phyloP scores from a whole-genome alignment of 1,139 yeast genomes.

The Wickerhamiella pararugosa region DNA sequence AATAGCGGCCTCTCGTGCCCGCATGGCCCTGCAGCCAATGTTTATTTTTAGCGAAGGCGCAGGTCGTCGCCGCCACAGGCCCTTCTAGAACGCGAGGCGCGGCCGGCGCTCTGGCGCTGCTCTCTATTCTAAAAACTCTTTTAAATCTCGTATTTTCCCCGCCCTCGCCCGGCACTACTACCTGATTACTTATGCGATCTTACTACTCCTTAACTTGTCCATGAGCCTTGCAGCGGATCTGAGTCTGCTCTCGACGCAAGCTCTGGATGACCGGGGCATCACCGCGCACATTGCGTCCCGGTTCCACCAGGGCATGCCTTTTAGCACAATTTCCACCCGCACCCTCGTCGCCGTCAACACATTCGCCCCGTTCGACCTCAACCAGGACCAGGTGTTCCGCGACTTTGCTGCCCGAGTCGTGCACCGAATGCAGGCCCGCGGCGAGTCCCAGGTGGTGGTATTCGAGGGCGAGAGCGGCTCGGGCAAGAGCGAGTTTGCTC shows the following conservation, averaged over 20 bases:
- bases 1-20: no score
- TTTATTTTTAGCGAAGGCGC: no score
- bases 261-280: conserved; percentile 27
- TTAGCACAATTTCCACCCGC: conserved; percentile 26
- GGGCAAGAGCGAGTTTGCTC: conserved; percentile 28
- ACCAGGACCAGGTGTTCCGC: conserved; percentile 27
- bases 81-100: no score
- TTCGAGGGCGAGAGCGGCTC: conserved; percentile 30
- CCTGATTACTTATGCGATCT: background rate
- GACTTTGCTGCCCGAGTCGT: conserved; percentile 28
- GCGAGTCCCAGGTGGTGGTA: conserved; percentile 28
- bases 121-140: no score
- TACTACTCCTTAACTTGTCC: background rate
- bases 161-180: background rate
- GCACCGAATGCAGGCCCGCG: conserved; percentile 26
- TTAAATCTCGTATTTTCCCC: no score
- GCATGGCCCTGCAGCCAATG: no score
- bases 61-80: no score
- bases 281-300: conserved; percentile 31
- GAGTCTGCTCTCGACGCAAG: conserved; percentile 24
- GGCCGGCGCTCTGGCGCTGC: no score
- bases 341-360: conserved; percentile 29
- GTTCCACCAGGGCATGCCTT: conserved; percentile 30
- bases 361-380: conserved; percentile 25
- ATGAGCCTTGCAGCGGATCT: conserved; percentile 24